Base-by-base conservation (phyloP, 2,329 filamentous ascomycete genomes). In the Fusarium sp. region DNA sequence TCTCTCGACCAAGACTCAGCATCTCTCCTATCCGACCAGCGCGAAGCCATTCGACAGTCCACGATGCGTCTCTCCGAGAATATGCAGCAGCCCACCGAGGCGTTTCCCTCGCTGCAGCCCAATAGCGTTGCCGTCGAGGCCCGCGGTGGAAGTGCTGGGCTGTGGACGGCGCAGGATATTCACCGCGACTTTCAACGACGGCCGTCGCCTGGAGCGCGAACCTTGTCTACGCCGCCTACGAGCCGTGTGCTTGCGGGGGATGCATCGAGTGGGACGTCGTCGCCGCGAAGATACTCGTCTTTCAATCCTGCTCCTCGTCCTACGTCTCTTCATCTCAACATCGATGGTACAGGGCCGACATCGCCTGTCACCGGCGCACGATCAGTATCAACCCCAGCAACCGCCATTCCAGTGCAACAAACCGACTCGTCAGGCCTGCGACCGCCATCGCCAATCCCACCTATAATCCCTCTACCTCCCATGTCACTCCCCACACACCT, bases 401-500 rank as follows among this genome's bases (percentile, higher is more conserved):
- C 76, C 2, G 68, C 69, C 4, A 72, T 73, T 31, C 68, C 70
- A 1, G 19, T 69, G 1, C 68, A 71, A 24, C 68, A 71, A 24
- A 56, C 64, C 39, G 41, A 70, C 31, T 39, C 51, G 28, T n/a
- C 55, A 29, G 73, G 71, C 38, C 58, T 71, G 29, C 71, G 78
- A 5, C 67, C 80, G 0, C 77, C 80, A 0, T 84, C 83, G 7
- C 81, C 83, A 2, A 80, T 87, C 3, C 80, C 82, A 11, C 78
- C 82, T 9, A 75, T 82, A 3, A 86, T 89, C 53, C 87, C 87
- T 6, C 78, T 89, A 0, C 87, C 87, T 10, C 87, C 87, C 9
- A 87, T 89, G 85, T 89, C 87, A 0, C 80, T 89, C 25, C 86
- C 86, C 4, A 89, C 86, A 1, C 82, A 89, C 46, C 76, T 90